These are phyloP conservation scores for Coniosporium apollinis DNA, from an alignment of 495 filamentous ascomycete species.

Conservation along the genomic window DNA sequence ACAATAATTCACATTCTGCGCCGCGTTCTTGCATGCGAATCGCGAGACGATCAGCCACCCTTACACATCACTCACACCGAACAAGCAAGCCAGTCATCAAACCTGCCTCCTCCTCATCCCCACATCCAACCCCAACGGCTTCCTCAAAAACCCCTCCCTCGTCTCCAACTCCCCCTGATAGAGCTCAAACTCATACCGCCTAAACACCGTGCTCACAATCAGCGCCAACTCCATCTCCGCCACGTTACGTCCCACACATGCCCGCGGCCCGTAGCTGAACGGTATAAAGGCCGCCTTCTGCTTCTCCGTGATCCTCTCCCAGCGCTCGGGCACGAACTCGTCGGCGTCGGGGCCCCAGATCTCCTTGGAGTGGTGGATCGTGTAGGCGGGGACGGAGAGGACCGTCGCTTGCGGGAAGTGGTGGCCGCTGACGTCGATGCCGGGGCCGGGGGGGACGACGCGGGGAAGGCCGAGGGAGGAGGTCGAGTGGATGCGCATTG, in stretches of 20 bases:
- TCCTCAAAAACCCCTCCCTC: conserved; percentile 76
- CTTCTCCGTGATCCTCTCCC: conserved; percentile 33
- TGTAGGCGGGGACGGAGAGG: conserved; percentile 72
- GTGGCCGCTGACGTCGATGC: conserved; percentile 37
- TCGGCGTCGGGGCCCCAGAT: conserved; percentile 79
- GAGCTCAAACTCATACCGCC: conserved; percentile 58
- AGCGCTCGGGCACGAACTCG: conserved; percentile 62
- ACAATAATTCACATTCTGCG: no score
- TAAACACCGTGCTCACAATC: conserved; percentile 60
- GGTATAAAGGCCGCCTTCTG: conserved; percentile 75
- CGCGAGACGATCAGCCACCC: no score
- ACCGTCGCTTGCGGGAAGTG: conserved; percentile 62
- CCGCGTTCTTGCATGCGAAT: no score
- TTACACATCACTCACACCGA: no score
- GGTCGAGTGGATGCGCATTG: conserved; percentile 77
- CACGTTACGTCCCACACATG: conserved; percentile 73
- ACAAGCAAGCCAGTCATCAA: no score
- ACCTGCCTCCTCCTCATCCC: conserved; percentile 48
- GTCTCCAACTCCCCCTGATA: conserved; percentile 60
- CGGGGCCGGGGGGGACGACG: conserved; percentile 46
- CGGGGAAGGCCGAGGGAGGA: conserved; percentile 80
- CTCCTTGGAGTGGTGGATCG: conserved; percentile 62
- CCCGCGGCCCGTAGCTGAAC: conserved; percentile 64
- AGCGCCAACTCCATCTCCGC: conserved; percentile 87
- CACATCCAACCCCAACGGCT: conserved; percentile 61